Base-by-base conservation (phyloP, 345 rosid species). In the Boechera retrofracta region DNA sequence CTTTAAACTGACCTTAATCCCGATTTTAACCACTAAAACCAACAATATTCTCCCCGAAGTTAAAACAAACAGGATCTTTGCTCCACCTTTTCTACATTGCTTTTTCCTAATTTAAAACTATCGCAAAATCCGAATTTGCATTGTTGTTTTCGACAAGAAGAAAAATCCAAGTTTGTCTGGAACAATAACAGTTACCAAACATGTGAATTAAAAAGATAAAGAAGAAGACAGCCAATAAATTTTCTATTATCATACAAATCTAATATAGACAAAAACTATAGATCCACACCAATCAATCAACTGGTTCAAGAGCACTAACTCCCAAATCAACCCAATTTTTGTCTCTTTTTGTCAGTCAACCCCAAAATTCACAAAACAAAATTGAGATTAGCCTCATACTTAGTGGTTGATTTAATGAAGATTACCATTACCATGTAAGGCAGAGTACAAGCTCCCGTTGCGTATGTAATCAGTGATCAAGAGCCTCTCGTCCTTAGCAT, bases 401-500 rank as follows among this genome's bases (percentile, higher is more conserved):
- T 36, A 71, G 48, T 56, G 38, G 42, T 58, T 72, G 31, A 55
- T 3, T 12, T 65, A 72, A 39, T 7, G 38, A 60, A 36, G 21
- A 56, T 35, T 28, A 92, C 91, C 92, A 67, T 39, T 51, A 92
- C 96, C 98, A 54, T 95, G 97, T 48, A 92, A 77, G 16, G 91
- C 94, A n/a, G 88, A 64, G 82, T 87, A 75, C 71, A 95, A 77
- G 86, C 91, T 92, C 11, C 97, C 96, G 16, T 89, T 86, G 73
- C 92, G 86, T 6, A 92, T 60, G 73, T 86, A 95, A 79, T 95
- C 99, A 31, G 97, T 81, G 58, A 95, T 74, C 78, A 95, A 71
- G 78, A 95, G 66, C 84, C 88, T 92, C 87, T 95, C 99, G 75
- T 95, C 98, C 42, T 70, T 55, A 3, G 99, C 94, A 60, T 82